Percentiles rank a stretch among this genome's conserved stretches.
These are phyloP conservation scores for Yamadazyma mexicana DNA, from an alignment of 1,139 yeast genomes.

Conservation along the genomic window DNA sequence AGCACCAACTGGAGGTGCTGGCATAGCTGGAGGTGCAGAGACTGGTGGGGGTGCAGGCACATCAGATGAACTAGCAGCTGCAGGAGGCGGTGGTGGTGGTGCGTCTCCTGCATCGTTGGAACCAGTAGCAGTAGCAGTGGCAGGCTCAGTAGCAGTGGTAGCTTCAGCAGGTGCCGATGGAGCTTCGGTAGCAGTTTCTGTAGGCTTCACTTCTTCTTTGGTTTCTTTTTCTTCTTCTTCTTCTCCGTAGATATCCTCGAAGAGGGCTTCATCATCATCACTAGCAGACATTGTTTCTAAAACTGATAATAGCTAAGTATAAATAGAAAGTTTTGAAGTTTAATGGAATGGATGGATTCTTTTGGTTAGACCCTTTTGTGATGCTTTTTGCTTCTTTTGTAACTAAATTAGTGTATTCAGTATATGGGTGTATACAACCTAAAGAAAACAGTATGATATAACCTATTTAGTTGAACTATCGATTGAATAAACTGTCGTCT, in stretches of 20 bases:
- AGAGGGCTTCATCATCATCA: conserved; percentile 85
- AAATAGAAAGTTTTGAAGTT: background rate
- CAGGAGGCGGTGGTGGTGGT: conserved; percentile 2
- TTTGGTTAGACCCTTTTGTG: no score
- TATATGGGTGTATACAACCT: conserved; percentile 8
- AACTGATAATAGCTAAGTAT: no score
- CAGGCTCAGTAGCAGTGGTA: conserved; percentile 7
- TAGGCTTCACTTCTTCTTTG: background rate
- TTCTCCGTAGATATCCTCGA: conserved; percentile 67
- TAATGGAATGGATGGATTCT: no score
- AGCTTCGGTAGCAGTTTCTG: no score
- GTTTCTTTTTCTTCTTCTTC: conserved; percentile 12
- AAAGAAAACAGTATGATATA: background rate
- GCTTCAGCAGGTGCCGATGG: no score
- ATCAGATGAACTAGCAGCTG: conserved; percentile 6
- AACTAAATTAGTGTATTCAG: conserved; percentile 8
- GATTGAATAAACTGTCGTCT: no score
- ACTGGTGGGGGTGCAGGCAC: conserved; percentile 7
- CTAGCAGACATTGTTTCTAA: conserved; percentile 49
- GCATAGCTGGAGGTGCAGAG: conserved; percentile 4
- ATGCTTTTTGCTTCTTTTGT: background rate
- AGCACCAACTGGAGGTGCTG: conserved; percentile 10
- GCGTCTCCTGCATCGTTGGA: conserved; percentile 5
- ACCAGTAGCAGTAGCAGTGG: conserved; percentile 6
- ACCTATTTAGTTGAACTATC: conserved; percentile 1